Percentiles rank a stretch among this genome's conserved stretches.
Conservation (phyloP, 768 basidiomycete species). For the Scleroderma citrinum region DNA sequence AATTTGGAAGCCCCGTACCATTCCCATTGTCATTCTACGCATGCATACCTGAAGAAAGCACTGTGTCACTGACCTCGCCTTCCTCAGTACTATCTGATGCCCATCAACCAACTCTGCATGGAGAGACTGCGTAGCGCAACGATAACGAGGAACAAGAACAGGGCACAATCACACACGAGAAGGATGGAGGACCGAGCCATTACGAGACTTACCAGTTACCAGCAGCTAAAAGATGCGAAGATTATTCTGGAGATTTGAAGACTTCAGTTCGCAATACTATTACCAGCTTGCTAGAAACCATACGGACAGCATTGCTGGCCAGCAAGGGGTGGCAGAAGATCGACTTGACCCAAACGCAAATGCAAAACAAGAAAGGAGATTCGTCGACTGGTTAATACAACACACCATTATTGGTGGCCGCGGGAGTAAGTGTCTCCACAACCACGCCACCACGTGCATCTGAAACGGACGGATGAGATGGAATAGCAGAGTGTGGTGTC, state of each 20-base stretch:
- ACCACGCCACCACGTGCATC: neutral
- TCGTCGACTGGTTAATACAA: neutral
- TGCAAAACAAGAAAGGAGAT: slow-evolving; percentile 35
- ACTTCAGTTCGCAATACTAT: slow-evolving; percentile 67
- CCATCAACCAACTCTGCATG: slow-evolving; percentile 72
- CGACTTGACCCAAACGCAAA: slow-evolving; percentile 70
- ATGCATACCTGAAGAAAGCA: slow-evolving; percentile 48
- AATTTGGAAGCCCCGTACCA: slow-evolving; percentile 76
- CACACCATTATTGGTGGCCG: neutral
- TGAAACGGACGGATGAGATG: neutral
- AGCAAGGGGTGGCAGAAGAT: slow-evolving; percentile 77
- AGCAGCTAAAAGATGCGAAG: slow-evolving; percentile 58
- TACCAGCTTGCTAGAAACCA: slow-evolving; percentile 68
- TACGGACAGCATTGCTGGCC: slow-evolving; percentile 69
- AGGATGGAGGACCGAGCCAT: slow-evolving; percentile 69
- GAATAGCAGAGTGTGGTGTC: neutral
- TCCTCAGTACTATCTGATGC: slow-evolving; percentile 81
- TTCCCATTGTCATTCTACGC: neutral
- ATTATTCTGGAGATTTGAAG: slow-evolving; percentile 91
- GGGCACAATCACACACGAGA: slow-evolving; percentile 69
- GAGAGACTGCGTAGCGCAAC: slow-evolving; percentile 47
- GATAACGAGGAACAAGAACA: slow-evolving; percentile 65
- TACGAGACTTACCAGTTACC: slow-evolving; percentile 48
- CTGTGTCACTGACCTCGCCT: slow-evolving; percentile 81
- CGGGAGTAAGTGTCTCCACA: neutral